A percentile compares a stretch with the other conserved stretches of the same genome.
These are phyloP conservation scores for Trichoderma sp. DNA, from an alignment of 2,329 filamentous ascomycete species.

Conservation along the genomic window DNA sequence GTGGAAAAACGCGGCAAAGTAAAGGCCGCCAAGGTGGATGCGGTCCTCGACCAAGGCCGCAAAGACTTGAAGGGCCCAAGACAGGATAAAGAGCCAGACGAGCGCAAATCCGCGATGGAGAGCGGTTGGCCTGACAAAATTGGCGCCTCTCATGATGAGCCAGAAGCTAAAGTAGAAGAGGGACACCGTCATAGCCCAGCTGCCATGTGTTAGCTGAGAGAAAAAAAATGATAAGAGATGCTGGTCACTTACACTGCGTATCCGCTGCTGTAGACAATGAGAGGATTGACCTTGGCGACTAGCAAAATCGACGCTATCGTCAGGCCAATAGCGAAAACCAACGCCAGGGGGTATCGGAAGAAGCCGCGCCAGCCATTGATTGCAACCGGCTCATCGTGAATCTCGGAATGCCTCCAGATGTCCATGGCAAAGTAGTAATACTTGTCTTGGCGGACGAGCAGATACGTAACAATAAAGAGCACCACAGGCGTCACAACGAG, in stretches of 20 bases:
- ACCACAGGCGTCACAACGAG: conserved; percentile 77
- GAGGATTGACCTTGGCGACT: conserved; percentile 79
- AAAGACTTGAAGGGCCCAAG: conserved; percentile 72
- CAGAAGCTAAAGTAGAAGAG: conserved; percentile 80
- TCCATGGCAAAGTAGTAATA: conserved; percentile 81
- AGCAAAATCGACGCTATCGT: conserved; percentile 74
- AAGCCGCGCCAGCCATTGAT: conserved; percentile 80
- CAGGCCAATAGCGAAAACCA: conserved; percentile 67
- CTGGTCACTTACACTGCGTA: conserved; percentile 65
- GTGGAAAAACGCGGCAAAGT: conserved; percentile 80
- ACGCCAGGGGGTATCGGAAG: conserved; percentile 78
- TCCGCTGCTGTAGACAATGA: conserved; percentile 85
- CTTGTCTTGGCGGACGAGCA: conserved; percentile 72
- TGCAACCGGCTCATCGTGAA: conserved; percentile 61
- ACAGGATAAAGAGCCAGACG: conserved; percentile 79
- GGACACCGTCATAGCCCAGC: conserved; percentile 82
- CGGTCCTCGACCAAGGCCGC: conserved; percentile 77
- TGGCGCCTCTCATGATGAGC: conserved; percentile 77
- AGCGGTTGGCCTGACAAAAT: conserved; percentile 80
- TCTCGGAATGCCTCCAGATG: conserved; percentile 52
- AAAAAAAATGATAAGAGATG: not conserved
- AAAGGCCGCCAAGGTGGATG: conserved; percentile 71
- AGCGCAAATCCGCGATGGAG: conserved; percentile 79
- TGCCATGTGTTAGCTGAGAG: conserved; percentile 33
- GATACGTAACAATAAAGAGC: conserved; percentile 67